Evolutionary conservation across 1,284 basidiomycete species (phyloP).

Genomic region (Cutaneotrichosporon sp.): DNA sequence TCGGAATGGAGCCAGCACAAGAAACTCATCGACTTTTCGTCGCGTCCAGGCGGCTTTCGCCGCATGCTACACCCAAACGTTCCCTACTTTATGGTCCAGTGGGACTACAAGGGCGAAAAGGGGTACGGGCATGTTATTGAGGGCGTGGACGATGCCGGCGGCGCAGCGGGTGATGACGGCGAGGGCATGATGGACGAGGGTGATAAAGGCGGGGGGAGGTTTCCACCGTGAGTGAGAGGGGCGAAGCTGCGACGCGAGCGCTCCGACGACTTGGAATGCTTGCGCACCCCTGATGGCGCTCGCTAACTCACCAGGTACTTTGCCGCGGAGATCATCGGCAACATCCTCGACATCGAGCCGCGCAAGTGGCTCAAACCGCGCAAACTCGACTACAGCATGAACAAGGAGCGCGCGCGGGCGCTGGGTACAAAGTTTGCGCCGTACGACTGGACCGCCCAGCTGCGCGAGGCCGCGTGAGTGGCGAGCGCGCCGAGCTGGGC

Average conservation of each 20-base stretch:
- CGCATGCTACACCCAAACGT: constrained; percentile 90
- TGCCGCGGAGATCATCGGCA: constrained; percentile 90
- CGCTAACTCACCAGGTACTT: constrained; percentile 65
- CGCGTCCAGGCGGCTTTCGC: constrained; percentile 80
- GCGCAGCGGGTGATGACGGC: constrained; percentile 58
- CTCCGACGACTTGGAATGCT: too few relatives aligned
- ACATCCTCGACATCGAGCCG: constrained; percentile 81
- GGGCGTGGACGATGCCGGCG: constrained; percentile 64
- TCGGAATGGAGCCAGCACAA: constrained; percentile 96
- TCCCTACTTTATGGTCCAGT: constrained; percentile 98
- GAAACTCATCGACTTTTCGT: constrained; percentile 88
- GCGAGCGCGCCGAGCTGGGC: too few relatives aligned
- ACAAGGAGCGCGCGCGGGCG: constrained; percentile 62
- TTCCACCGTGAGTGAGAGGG: constrained; percentile 75
- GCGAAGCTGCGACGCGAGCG: too few relatives aligned
- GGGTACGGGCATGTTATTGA: constrained; percentile 97
- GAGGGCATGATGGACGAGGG: constrained; percentile 68
- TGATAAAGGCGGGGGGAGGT: constrained; percentile 79
- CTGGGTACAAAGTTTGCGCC: constrained; percentile 47
- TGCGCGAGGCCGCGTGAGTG: constrained; percentile 13
- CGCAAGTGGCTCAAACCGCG: constrained; percentile 76
- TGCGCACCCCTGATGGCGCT: too few relatives aligned
- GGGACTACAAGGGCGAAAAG: constrained; percentile 94
- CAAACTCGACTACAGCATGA: constrained; percentile 63
- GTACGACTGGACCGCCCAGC: constrained; percentile 47